A percentile compares a stretch with the other conserved stretches of the same genome.
These are phyloP conservation scores for Ceratobasidium sp. DNA, from an alignment of 1,284 basidiomycete species.

Conservation along the genomic window DNA sequence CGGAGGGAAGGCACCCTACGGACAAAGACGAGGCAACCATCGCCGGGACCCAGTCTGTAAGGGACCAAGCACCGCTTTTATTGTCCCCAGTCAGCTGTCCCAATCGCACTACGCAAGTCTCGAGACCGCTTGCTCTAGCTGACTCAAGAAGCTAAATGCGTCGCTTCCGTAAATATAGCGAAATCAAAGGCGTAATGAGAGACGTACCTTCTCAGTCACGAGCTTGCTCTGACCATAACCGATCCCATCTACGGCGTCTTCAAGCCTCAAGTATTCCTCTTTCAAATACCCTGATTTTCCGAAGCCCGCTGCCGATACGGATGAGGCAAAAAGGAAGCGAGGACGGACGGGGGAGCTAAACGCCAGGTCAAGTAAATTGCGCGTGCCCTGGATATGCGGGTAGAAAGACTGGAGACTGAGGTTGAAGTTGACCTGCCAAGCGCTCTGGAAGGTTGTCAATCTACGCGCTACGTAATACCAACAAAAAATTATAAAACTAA, in stretches of 20 bases:
- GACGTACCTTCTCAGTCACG: slow-evolving; percentile 43
- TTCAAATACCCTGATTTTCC: not conserved
- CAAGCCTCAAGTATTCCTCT: slow-evolving; percentile 12
- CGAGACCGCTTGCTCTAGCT: slow-evolving; percentile 12
- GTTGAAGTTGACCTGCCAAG: slow-evolving; percentile 52
- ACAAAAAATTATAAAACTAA: not conserved
- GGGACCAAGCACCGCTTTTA: slow-evolving; percentile 44
- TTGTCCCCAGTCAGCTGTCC: slow-evolving; percentile 46
- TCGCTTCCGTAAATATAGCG: not conserved
- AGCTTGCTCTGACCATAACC: slow-evolving; percentile 47
- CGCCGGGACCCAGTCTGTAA: slow-evolving; percentile 43
- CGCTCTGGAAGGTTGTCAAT: slow-evolving; percentile 52
- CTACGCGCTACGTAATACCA: too few species aligned
- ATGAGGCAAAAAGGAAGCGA: slow-evolving; percentile 44
- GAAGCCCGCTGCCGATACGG: slow-evolving; percentile 25
- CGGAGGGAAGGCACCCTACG: slow-evolving; percentile 10
- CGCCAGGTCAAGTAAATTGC: slow-evolving; percentile 46
- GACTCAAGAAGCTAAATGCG: slow-evolving; percentile 13
- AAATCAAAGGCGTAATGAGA: too few species aligned
- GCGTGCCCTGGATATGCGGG: slow-evolving; percentile 32
- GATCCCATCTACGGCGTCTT: slow-evolving; percentile 8
- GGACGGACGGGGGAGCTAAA: slow-evolving; percentile 30
- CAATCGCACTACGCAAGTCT: slow-evolving; percentile 33
- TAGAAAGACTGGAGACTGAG: slow-evolving; percentile 47
- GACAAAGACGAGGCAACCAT: slow-evolving; percentile 29